Evolutionary conservation across 345 rosid species (phyloP).

Genomic region (Gossypium stocksii): DNA sequence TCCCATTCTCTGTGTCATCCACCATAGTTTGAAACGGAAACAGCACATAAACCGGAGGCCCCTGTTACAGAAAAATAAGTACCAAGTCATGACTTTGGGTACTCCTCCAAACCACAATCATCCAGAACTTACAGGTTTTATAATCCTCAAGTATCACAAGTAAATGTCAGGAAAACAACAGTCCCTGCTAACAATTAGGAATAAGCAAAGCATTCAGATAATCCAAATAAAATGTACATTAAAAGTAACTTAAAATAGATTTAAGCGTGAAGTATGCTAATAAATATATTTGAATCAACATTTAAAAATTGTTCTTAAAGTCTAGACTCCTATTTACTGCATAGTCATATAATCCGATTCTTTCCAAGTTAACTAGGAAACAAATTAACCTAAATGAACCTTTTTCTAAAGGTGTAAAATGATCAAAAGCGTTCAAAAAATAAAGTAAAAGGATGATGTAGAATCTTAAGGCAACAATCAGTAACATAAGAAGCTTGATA

Average conservation of each 20-base stretch:
- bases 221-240: background rate
- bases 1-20: slow-evolving; percentile 99
- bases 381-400: background rate
- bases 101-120: background rate
- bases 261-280: background rate
- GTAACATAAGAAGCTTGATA: background rate
- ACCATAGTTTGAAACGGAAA: slow-evolving; percentile 97
- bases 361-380: background rate
- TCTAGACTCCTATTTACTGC: background rate
- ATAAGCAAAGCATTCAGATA: background rate
- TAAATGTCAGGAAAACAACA: background rate
- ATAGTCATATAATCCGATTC: background rate
- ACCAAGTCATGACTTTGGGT: slow-evolving; percentile 5
- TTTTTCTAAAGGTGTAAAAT: background rate
- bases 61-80: slow-evolving; percentile 36
- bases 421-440: background rate
- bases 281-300: background rate
- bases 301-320: background rate
- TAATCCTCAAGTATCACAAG: background rate
- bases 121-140: background rate
- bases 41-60: slow-evolving; percentile 76
- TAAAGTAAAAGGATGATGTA: background rate
- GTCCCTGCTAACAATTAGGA: background rate
- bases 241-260: background rate
- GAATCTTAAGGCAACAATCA: background rate